Evolutionary conservation across 140 eudicot genomes (phyloP), one percentile per base, ranked within the genome.

Genomic region (Erigeron philadelphicus): DNA sequence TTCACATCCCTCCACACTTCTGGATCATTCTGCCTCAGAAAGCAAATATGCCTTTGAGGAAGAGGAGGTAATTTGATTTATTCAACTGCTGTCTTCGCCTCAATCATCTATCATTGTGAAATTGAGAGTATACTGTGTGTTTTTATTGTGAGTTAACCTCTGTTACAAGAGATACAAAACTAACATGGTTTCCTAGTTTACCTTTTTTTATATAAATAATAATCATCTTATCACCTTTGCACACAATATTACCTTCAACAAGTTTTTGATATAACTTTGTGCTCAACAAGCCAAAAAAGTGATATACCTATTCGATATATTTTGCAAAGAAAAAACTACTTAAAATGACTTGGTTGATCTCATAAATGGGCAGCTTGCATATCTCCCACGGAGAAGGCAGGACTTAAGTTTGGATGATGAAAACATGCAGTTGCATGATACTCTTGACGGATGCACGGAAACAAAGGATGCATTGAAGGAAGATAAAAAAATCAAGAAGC

Each of bases 21-120:
- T 96, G 64, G 78, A 81, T 40, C 93, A 84, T 9, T 82, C 88
- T 66, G 87, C 88, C 78, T 78, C 72, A 49, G 78, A 90, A 66
- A 82, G 95, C 83, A 81, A 92, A 38, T 86, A 91, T 76, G 88
- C 98, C 55, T 91, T 91, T 73, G 96, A 91, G 67, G 97, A 91
- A 78, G 96, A 91, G 74, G 97, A 91, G 95, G 88, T 63, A 63
- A 63, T 78, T 50, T 55, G 64, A 58, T 18, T 72, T 42, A 38
- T 3, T 60, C 8, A 43, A 64, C 25, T 6, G 48, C 5, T 63
- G 12, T 62, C 15, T 70, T 44, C 11, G 19, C 9, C 25, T 55
- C 31, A 6, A 19, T 11, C 66, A 1, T 55, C 8, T 58, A 2
- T 58, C 66, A 61, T 31, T 31, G 38, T 31, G 38, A 31, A 31